Evolutionary conservation across 2,329 filamentous ascomycete species (phyloP), one percentile per base, ranked within the genome.

Genomic region (Fusarium multiceps): DNA sequence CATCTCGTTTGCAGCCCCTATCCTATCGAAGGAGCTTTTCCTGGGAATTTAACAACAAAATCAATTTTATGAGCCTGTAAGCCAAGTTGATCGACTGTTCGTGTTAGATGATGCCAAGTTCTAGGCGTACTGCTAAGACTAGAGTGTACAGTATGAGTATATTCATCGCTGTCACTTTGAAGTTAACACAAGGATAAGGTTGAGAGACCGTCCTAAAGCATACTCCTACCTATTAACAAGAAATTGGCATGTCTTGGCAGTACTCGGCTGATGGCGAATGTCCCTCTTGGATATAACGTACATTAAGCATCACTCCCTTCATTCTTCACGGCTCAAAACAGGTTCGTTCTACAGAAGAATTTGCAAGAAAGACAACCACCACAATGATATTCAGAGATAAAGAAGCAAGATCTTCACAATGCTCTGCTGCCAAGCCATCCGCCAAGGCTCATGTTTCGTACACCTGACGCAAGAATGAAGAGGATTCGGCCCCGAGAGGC

Each of bases 391-490:
- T 40, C 42, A 27, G n/a, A 25, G 20, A 37, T 32, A 37, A 21
- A 32, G 34, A 16, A 53, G 25, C 28, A 67, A 63, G 41, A 67
- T 67, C 25, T 58, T 54, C 63, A 23, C 42, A 68, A 23, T 42
- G 18, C 34, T 63, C 25, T 30, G 6, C n/a, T 20, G 63, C 67
- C 63, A 68, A 70, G 67, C 53, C 46, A 21, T 11, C 7, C 6
- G 49, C 54, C 57, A 67, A 71, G 67, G 63, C 62, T 59, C 50
- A 72, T 23, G 41, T 55, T 55, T 47, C 51, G 40, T 21, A 41
- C 55, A 21, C 28, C 63, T 71, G 69, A 72, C 57, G 66, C 66
- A 72, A 68, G 53, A 54, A 51, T 56, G 51, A 63, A 55, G 43
- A 47, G 51, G 45, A 50, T 40, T 51, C 48, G 59, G 49, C 43